Evolutionary conservation across 208 protist species (phyloP).

Genomic region (Trypanosoma mega): DNA sequence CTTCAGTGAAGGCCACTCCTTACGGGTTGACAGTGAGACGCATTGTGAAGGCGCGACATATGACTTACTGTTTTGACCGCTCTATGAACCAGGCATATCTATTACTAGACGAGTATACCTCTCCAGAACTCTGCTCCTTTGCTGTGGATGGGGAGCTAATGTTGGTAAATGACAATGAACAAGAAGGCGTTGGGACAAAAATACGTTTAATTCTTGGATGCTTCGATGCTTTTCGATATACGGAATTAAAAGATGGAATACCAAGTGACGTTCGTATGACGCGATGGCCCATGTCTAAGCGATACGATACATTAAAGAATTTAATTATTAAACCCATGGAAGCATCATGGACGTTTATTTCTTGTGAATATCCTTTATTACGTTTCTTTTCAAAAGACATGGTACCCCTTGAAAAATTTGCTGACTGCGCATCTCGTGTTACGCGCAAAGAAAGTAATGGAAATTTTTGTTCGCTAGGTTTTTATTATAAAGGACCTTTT

Average conservation of each 20-base stretch:
- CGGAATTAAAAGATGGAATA: constrained; percentile 4
- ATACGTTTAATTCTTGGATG: constrained; percentile 35
- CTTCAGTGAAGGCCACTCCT: not conserved
- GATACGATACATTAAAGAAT: constrained; percentile 36
- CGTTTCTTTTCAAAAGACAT: constrained; percentile 64
- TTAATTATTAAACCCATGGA: constrained; percentile 31
- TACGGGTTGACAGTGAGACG: constrained; percentile 12
- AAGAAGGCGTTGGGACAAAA: too few relatives aligned
- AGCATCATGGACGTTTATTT: not conserved
- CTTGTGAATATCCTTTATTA: constrained; percentile 4
- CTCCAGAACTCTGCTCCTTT: constrained; percentile 23
- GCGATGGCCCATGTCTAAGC: constrained; percentile 33
- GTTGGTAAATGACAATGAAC: constrained; percentile 27
- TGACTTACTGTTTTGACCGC: constrained; percentile 54
- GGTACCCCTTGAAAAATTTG: constrained; percentile 39
- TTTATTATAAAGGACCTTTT: constrained; percentile 46
- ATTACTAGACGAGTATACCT: constrained; percentile 33
- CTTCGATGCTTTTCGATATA: constrained; percentile 55
- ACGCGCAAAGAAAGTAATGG: constrained; percentile 14
- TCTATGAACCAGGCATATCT: constrained; percentile 55
- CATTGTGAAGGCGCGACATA: constrained; percentile 15
- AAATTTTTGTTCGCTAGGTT: constrained; percentile 13
- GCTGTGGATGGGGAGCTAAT: constrained; percentile 73
- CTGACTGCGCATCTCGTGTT: constrained; percentile 33
- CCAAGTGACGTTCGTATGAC: constrained; percentile 20